Evolutionary conservation across 2,329 filamentous ascomycete species (phyloP).

Genomic region (Sphaerulina vaccinii): DNA sequence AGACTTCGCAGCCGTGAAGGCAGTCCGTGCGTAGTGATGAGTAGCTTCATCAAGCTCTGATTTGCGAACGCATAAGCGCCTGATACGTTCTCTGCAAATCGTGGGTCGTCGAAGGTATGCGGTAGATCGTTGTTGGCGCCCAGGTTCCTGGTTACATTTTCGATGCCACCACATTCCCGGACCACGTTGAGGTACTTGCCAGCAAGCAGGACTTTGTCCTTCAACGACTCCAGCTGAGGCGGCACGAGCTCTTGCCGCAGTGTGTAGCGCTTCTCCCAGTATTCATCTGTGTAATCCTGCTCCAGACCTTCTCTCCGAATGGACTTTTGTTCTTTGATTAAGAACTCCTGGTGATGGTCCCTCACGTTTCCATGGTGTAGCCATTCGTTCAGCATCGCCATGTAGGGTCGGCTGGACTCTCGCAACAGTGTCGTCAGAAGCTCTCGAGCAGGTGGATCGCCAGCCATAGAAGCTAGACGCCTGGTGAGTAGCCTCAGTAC

Average conservation of each 20-base stretch:
- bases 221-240: constrained; percentile 84
- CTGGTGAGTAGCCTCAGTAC: constrained; percentile 86
- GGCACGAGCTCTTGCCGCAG: constrained; percentile 88
- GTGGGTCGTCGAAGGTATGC: constrained; percentile 82
- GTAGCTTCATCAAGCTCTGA: constrained; percentile 82
- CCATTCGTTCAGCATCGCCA: constrained; percentile 99
- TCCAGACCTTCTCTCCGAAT: constrained; percentile 88
- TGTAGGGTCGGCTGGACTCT: constrained; percentile 90
- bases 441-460: constrained; percentile 82
- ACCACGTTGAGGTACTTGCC: constrained; percentile 99
- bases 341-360: constrained; percentile 89
- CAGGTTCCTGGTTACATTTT: constrained; percentile 55
- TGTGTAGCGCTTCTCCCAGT: constrained; percentile 97
- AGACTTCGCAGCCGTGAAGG: constrained; percentile 83
- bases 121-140: constrained; percentile 91
- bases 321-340: constrained; percentile 94
- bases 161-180: constrained; percentile 91
- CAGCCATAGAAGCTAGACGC: constrained; percentile 83
- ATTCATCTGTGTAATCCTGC: constrained; percentile 97
- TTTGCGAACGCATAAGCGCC: constrained; percentile 94
- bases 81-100: constrained; percentile 95
- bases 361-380: constrained; percentile 92
- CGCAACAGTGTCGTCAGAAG: constrained; percentile 78
- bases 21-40: constrained; percentile 88
- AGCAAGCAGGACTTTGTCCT: constrained; percentile 90